phyloP scores from a whole-genome alignment of 129 eudicot species.

The Arctium minus region DNA sequence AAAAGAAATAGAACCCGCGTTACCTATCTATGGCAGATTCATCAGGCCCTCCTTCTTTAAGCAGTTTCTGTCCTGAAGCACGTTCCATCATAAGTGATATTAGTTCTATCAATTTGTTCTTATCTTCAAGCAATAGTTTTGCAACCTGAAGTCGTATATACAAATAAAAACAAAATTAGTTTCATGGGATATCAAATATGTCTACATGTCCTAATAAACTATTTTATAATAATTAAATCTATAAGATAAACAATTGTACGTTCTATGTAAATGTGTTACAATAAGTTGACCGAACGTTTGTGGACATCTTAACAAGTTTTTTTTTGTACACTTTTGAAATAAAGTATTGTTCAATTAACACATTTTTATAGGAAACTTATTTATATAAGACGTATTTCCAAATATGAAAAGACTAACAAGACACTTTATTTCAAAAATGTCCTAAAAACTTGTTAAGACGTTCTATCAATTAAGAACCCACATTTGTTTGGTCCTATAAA shows the following conservation, averaged over 20 bases:
- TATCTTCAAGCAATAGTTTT: slow-evolving; percentile 19
- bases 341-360: background rate
- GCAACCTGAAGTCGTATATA: background rate
- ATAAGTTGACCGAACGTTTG: no score
- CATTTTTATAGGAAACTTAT: no score
- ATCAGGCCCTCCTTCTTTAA: background rate
- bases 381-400: no score
- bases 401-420: background rate
- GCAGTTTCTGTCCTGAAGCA: background rate
- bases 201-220: background rate
- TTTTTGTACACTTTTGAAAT: background rate
- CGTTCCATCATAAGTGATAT: slow-evolving; percentile 7
- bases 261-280: no score
- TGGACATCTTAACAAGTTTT: no score
- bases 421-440: background rate
- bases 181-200: background rate
- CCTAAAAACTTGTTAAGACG: background rate
- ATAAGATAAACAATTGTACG: background rate
- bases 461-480: background rate
- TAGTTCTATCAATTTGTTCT: background rate
- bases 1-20: no score
- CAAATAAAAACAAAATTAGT: background rate
- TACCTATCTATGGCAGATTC: slow-evolving; percentile 9
- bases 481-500: background rate
- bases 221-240: background rate